phyloP scores from a whole-genome alignment of 257 asterid species.

The Nicotiana tomentosiformis region DNA sequence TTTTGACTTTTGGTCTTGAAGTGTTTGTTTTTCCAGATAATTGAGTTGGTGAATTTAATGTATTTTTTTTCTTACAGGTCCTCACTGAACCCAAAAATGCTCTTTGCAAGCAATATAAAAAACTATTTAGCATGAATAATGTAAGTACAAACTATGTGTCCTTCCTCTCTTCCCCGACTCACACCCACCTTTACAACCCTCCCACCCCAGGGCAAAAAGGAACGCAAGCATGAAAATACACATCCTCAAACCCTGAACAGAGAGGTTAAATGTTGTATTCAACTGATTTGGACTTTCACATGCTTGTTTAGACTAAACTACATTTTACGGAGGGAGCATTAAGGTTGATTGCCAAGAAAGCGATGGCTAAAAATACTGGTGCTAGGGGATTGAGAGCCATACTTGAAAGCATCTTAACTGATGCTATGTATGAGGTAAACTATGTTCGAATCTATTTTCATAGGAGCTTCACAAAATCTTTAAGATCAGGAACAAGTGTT shows the following conservation, averaged over 20 bases:
- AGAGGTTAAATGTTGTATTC: not conserved
- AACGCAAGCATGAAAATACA: not conserved
- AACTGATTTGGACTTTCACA: not conserved
- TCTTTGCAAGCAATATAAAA: conserved; percentile 87
- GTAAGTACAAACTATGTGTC: conserved; percentile 39
- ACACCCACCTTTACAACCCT: not conserved
- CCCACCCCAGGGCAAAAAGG: not conserved
- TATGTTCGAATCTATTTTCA: not conserved
- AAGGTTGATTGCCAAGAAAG: conserved; percentile 59
- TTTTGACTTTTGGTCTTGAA: conserved; percentile 8
- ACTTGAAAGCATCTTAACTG: conserved; percentile 72
- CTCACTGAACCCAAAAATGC: conserved; percentile 85
- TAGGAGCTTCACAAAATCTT: not conserved
- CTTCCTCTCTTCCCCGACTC: not conserved
- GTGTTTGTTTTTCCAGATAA: conserved; percentile 2
- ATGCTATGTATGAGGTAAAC: conserved; percentile 90
- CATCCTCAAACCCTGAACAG: not conserved
- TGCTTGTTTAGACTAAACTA: conserved; percentile 51
- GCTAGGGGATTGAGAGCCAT: conserved; percentile 91
- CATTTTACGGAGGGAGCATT: conserved; percentile 74
- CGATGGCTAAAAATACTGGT: conserved; percentile 81
- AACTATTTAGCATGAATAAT: conserved; percentile 70
- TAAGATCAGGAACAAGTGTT: not conserved
- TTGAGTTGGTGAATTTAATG: not conserved
- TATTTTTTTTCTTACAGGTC: conserved; percentile 39